A percentile compares a stretch with the other conserved stretches of the same genome.
Conservation (phyloP, 176 grass and related monocot species). For the Alloteropsis semialata region DNA sequence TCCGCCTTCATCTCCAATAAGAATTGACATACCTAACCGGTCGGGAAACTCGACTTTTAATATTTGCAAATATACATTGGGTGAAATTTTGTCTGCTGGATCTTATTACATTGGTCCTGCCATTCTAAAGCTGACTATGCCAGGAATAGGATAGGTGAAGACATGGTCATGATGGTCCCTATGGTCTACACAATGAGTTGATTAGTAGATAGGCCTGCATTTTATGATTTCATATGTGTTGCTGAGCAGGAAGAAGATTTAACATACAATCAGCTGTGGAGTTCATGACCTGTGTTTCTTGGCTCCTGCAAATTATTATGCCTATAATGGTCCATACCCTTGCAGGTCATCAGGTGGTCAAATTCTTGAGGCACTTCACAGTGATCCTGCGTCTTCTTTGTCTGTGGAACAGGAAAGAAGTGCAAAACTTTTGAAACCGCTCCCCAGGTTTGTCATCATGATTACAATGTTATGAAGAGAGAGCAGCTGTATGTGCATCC, state of each 20-base stretch:
- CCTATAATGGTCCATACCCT: slow-evolving; percentile 53
- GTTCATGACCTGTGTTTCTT: slow-evolving; percentile 30
- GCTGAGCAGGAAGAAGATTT: slow-evolving; percentile 35
- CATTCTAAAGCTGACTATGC: slow-evolving; percentile 40
- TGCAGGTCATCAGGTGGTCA: slow-evolving; percentile 76
- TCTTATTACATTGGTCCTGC: slow-evolving; percentile 39
- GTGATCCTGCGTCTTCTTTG: slow-evolving; percentile 91
- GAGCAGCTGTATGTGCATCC: slow-evolving; percentile 25
- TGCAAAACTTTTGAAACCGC: slow-evolving; percentile 71
- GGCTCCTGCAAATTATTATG: slow-evolving; percentile 10
- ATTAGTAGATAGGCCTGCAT: slow-evolving; percentile 33
- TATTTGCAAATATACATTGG: slow-evolving; percentile 83
- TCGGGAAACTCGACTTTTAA: slow-evolving; percentile 91
- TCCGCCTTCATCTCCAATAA: slow-evolving; percentile 92
- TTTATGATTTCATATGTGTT: slow-evolving; percentile 14
- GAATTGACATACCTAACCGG: slow-evolving; percentile 72
- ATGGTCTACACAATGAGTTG: slow-evolving; percentile 28
- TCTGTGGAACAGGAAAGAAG: slow-evolving; percentile 90
- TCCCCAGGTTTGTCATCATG: slow-evolving; percentile 58
- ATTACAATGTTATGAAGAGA: slow-evolving; percentile 30
- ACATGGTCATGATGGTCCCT: slow-evolving; percentile 23
- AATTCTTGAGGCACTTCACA: slow-evolving; percentile 99
- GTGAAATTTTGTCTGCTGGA: slow-evolving; percentile 50
- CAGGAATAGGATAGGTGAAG: slow-evolving; percentile 44
- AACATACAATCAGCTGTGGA: slow-evolving; percentile 25